Evolutionary conservation across 2,329 filamentous ascomycete genomes (phyloP), one percentile per base, ranked within the genome.

Genomic region (Helotiales sp.): DNA sequence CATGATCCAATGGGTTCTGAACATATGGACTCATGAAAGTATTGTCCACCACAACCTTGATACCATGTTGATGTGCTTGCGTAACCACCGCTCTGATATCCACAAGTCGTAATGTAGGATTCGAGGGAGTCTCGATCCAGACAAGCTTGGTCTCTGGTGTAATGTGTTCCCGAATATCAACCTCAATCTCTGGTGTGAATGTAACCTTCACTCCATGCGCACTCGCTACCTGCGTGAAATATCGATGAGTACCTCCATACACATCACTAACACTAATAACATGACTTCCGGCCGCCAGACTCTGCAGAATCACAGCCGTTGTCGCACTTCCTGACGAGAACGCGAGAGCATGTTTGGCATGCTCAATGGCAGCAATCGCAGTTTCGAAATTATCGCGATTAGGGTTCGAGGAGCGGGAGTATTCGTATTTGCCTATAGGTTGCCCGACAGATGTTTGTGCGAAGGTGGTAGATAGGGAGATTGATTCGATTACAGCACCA

Each of bases 41-140:
- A 80, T 99, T 99, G 80, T 99, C 95, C 40, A 99, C 95, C n/a
- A 99, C 95, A 42, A 99, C 95, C 72, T 91, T 81, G 69, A 98
- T 91, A 61, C 93, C 93, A 70, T 91, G 90, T 68, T 88, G 81
- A 75, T 98, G 95, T 17, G 95, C 95, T 55, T 89, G 82, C 27
- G 85, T 85, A 27, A 90, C 88, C 38, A 99, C 89, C 53, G 90
- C 88, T 67, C 90, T 82, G 72, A 99, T 96, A 76, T 99, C 93
- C 64, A 98, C 93, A 48, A 99, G 83, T 27, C 90, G 86, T 57
- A 99, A 81, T 6, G 95, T 99, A 0, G 95, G 95, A 78, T 99
- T 99, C 68, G 90, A 95, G 24, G 95, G 95, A 9, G 86, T 88
- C 78, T 99, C 92, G 71, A 99, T 98, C 95, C 95, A 99, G 71